phyloP scores from a whole-genome alignment of 306 rosid genomes.

The Alnus rubra region DNA sequence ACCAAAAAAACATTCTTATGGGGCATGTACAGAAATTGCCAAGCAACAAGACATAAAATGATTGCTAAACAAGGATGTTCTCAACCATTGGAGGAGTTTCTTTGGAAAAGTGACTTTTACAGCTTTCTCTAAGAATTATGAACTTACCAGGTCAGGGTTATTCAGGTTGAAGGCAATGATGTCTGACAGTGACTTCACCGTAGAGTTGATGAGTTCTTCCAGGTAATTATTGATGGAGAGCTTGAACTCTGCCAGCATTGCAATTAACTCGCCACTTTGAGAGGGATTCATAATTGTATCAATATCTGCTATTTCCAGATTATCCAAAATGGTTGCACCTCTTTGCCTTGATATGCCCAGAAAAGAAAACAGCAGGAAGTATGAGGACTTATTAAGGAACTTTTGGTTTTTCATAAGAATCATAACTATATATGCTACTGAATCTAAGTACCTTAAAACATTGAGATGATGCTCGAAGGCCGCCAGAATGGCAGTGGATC shows the following conservation, averaged over 20 bases:
- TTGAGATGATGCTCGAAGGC: slow-evolving; percentile 51
- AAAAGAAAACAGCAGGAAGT: too few species aligned
- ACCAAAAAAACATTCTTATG: too few species aligned
- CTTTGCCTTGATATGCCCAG: slow-evolving; percentile 40
- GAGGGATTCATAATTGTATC: slow-evolving; percentile 30
- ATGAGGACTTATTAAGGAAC: too few species aligned
- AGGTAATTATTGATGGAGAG: slow-evolving; percentile 44
- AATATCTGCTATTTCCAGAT: slow-evolving; percentile 54
- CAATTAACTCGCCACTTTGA: slow-evolving; percentile 39
- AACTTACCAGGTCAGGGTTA: slow-evolving; percentile 42
- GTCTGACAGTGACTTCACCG: slow-evolving; percentile 52
- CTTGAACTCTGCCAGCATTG: slow-evolving; percentile 49
- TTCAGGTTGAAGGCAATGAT: slow-evolving; percentile 56
- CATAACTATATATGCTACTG: background rate
- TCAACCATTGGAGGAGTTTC: background rate
- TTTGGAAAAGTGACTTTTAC: too few species aligned
- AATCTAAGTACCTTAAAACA: slow-evolving; percentile 35
- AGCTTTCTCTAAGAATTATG: background rate
- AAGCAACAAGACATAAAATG: background rate
- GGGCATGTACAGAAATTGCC: background rate
- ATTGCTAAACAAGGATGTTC: background rate
- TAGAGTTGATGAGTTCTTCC: slow-evolving; percentile 46
- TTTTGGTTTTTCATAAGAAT: slow-evolving; percentile 2
- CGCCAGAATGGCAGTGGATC: slow-evolving; percentile 37
- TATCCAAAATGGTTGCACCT: slow-evolving; percentile 68